These are phyloP conservation scores for Colletotrichum tropicicola DNA, from an alignment of 2,329 filamentous ascomycete genomes.

Conservation along the genomic window DNA sequence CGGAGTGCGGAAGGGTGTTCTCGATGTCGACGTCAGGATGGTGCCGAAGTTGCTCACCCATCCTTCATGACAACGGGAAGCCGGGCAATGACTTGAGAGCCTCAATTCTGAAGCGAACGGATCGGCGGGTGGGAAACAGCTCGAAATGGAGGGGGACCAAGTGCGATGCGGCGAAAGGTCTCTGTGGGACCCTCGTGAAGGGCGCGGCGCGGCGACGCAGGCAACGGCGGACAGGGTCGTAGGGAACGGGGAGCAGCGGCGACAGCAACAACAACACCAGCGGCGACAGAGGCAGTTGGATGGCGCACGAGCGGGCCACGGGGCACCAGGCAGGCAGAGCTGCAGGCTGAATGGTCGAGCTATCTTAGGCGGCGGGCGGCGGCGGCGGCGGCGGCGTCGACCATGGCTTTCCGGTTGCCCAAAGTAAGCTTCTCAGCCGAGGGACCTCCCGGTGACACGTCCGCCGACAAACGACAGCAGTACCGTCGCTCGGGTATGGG, in stretches of 20 bases:
- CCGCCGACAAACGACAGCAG: neutral
- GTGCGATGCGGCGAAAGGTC: neutral
- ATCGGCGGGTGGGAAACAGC: neutral
- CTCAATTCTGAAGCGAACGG: conserved; percentile 2
- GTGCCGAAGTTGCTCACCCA: conserved; percentile 29
- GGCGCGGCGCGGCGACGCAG: conserved; percentile 8
- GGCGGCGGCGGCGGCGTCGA: conserved; percentile 24
- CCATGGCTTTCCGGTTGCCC: conserved; percentile 25
- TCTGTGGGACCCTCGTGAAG: neutral
- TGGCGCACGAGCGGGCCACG: conserved; percentile 8
- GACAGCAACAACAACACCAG: neutral
- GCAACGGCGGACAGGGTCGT: conserved; percentile 10
- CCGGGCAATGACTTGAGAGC: neutral
- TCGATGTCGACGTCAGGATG: conserved; percentile 26
- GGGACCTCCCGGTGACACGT: neutral
- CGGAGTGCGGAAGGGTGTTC: neutral
- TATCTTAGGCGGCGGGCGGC: conserved; percentile 23
- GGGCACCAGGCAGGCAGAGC: conserved; percentile 1
- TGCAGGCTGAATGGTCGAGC: conserved; percentile 15
- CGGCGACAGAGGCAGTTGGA: neutral
- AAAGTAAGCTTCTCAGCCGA: neutral
- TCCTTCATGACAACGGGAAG: conserved; percentile 26
- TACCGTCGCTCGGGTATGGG: neutral
- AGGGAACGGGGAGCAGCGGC: conserved; percentile 3
- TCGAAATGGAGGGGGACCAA: neutral